These are phyloP conservation scores for Beta macrorhiza DNA, from an alignment of 179 eudicot species.

Conservation along the genomic window DNA sequence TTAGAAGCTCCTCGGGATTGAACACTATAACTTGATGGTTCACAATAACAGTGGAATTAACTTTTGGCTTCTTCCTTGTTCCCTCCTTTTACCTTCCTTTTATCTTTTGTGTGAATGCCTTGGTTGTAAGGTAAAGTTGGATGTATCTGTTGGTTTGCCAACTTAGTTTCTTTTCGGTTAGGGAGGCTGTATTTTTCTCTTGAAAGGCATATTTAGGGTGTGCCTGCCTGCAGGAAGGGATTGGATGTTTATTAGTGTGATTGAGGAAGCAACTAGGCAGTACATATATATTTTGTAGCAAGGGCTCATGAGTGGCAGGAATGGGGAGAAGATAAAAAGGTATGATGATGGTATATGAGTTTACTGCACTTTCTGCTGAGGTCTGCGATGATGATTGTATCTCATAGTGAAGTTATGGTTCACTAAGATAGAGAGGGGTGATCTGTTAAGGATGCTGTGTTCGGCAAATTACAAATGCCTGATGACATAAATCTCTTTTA, in stretches of 20 bases:
- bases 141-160: no score
- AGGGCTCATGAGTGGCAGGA: background rate
- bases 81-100: no score
- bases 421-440: background rate
- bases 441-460: background rate
- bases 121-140: no score
- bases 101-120: no score
- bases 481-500: background rate
- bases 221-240: background rate
- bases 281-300: background rate
- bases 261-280: background rate
- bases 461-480: background rate
- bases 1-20: background rate
- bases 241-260: background rate
- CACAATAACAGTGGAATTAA: no score
- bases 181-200: background rate
- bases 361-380: background rate
- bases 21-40: background rate
- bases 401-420: background rate
- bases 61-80: no score
- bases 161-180: background rate
- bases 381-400: background rate
- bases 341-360: background rate
- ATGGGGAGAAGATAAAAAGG: background rate
- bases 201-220: background rate